Evolutionary conservation across 768 basidiomycete genomes (phyloP).

Genomic region (Trametes elegans): DNA sequence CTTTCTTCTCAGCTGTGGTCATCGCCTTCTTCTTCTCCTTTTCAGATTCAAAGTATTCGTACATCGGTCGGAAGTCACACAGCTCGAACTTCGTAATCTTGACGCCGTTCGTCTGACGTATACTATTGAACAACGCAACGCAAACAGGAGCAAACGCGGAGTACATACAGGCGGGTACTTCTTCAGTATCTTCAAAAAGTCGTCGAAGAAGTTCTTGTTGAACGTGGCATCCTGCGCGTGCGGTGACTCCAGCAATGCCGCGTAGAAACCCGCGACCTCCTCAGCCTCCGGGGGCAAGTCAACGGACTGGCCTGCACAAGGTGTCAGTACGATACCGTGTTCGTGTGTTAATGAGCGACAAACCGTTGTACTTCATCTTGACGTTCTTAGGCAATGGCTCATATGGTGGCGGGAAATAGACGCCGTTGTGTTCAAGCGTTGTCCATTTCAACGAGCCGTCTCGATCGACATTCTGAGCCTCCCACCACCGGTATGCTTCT

Average conservation of each 20-base stretch:
- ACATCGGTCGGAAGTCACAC: constrained; percentile 96
- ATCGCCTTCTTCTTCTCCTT: constrained; percentile 91
- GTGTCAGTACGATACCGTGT: not conserved
- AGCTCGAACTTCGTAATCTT: constrained; percentile 72
- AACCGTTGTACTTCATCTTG: constrained; percentile 96
- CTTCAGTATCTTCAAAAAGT: constrained; percentile 77
- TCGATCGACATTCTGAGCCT: constrained; percentile 61
- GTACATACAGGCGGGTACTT: constrained; percentile 78
- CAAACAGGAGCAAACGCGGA: not conserved
- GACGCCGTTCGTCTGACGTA: constrained; percentile 58
- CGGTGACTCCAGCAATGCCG: constrained; percentile 86
- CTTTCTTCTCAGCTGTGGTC: constrained; percentile 87
- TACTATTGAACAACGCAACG: not conserved
- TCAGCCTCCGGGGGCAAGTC: constrained; percentile 84
- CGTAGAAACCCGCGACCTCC: constrained; percentile 97
- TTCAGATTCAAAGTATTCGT: constrained; percentile 86
- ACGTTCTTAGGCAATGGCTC: constrained; percentile 76
- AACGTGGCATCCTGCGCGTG: constrained; percentile 88
- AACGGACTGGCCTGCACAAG: constrained; percentile 63
- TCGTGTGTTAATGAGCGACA: constrained; percentile 17
- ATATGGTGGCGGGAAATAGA: constrained; percentile 95
- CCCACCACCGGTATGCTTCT: constrained; percentile 87
- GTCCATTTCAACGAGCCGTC: constrained; percentile 88
- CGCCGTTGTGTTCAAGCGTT: constrained; percentile 92
- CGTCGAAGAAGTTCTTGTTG: constrained; percentile 94